Percentiles rank a stretch among this genome's conserved stretches.
These are phyloP conservation scores for Trichosporon sp. DNA, from an alignment of 1,284 basidiomycete species.

Conservation along the genomic window DNA sequence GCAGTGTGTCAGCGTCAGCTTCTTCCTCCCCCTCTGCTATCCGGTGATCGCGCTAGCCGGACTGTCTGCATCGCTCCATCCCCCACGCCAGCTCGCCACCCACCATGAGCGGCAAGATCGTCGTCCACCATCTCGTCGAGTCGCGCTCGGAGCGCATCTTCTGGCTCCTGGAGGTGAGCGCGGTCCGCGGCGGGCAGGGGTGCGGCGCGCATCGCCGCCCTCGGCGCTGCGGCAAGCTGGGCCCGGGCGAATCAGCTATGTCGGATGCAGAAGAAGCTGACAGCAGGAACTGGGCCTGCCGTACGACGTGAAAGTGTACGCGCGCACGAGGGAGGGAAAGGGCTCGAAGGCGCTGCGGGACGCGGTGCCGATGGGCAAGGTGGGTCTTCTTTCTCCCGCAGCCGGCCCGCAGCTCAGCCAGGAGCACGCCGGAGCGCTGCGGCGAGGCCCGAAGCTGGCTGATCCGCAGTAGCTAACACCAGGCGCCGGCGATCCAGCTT, in stretches of 20 bases:
- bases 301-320: constrained; percentile 38
- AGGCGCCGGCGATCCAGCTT: constrained; percentile 35
- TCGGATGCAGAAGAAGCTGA: not conserved
- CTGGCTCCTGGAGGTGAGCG: constrained; percentile 30
- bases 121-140: constrained; percentile 39
- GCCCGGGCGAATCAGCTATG: too few species aligned
- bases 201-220: too few species aligned
- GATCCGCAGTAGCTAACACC: constrained; percentile 9
- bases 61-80: not conserved
- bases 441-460: too few species aligned
- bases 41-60: not conserved
- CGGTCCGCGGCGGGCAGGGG: too few species aligned
- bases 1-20: not conserved
- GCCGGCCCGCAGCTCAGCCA: too few species aligned
- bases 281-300: constrained; percentile 30
- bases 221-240: too few species aligned
- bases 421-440: too few species aligned
- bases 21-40: not conserved
- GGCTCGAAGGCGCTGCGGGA: not conserved
- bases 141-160: constrained; percentile 41
- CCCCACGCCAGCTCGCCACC: not conserved
- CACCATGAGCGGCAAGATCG: constrained; percentile 21
- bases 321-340: constrained; percentile 21
- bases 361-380: constrained; percentile 34
- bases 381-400: too few species aligned